A percentile compares a stretch with the other conserved stretches of the same genome.
Evolutionary conservation across 228 moss, liverwort and hornwort species (phyloP).

Genomic region (Sphagnum magellanicum): DNA sequence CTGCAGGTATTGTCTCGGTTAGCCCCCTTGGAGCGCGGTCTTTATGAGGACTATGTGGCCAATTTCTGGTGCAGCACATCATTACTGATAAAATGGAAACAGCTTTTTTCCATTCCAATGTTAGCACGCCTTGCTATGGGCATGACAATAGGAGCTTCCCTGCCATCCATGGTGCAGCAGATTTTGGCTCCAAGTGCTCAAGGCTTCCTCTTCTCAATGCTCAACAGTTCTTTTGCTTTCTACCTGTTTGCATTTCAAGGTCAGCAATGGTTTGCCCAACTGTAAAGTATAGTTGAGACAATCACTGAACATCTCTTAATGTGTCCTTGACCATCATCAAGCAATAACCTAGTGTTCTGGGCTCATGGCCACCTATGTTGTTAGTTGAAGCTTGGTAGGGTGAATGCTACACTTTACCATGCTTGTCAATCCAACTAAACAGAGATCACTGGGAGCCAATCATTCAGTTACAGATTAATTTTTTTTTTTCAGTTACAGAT

Average conservation of each 20-base stretch:
- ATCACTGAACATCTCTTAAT: background rate
- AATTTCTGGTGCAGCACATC: conserved; percentile 97
- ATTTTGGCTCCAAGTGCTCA: conserved; percentile 70
- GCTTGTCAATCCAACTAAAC: no score
- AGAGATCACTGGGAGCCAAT: no score
- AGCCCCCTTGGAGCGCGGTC: conserved; percentile 80
- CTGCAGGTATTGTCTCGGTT: conserved; percentile 69
- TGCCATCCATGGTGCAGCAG: conserved; percentile 93
- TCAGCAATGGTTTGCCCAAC: conserved; percentile 7
- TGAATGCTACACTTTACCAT: no score
- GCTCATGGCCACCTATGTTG: no score
- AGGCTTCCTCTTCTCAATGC: conserved; percentile 84
- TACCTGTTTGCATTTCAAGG: conserved; percentile 96
- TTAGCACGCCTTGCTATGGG: conserved; percentile 70
- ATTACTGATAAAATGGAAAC: conserved; percentile 87
- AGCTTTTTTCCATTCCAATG: conserved; percentile 52
- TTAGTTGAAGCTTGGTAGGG: no score
- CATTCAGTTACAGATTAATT: no score
- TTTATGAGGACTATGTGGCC: conserved; percentile 96
- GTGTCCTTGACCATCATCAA: background rate
- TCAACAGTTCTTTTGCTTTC: conserved; percentile 89
- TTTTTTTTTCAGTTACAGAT: no score
- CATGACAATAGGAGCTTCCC: conserved; percentile 64
- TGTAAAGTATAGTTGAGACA: background rate
- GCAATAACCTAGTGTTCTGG: no score